phyloP scores from a whole-genome alignment of 2,329 filamentous ascomycete genomes.

The Ascochyta viciae-villosae region DNA sequence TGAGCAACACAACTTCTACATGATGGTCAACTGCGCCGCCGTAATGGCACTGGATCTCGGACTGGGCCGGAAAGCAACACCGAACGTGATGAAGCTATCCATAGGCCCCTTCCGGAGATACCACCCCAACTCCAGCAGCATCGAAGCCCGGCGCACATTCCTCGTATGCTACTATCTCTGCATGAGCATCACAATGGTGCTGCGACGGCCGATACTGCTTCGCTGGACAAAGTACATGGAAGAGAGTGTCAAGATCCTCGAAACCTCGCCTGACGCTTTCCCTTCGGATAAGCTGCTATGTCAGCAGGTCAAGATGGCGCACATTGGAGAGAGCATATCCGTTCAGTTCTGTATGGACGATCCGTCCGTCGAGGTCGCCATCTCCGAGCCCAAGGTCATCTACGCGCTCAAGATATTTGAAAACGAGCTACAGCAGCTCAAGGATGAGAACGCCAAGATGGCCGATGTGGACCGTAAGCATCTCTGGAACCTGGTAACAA shows the following conservation, averaged over 20 bases:
- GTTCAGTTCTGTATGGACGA: slow-evolving; percentile 65
- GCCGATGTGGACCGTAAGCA: slow-evolving; percentile 45
- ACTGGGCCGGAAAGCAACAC: slow-evolving; percentile 66
- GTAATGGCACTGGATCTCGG: slow-evolving; percentile 86
- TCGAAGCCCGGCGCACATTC: slow-evolving; percentile 66
- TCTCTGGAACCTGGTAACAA: neutral
- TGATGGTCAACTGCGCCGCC: slow-evolving; percentile 80
- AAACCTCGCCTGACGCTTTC: slow-evolving; percentile 63
- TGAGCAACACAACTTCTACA: slow-evolving; percentile 89
- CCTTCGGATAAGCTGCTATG: slow-evolving; percentile 63
- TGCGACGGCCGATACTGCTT: slow-evolving; percentile 64
- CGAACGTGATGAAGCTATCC: slow-evolving; percentile 47
- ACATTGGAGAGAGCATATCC: slow-evolving; percentile 65
- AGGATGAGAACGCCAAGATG: slow-evolving; percentile 49
- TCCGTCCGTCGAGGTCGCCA: slow-evolving; percentile 57
- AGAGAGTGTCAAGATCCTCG: slow-evolving; percentile 65
- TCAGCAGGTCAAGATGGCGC: slow-evolving; percentile 65
- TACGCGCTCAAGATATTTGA: slow-evolving; percentile 63
- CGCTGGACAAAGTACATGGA: slow-evolving; percentile 70
- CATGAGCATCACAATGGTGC: slow-evolving; percentile 64
- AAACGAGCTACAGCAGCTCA: slow-evolving; percentile 53
- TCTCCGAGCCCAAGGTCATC: slow-evolving; percentile 63
- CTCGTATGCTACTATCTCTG: slow-evolving; percentile 67
- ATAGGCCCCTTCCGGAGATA: slow-evolving; percentile 43
- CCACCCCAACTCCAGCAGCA: slow-evolving; percentile 57